Percentiles rank a stretch among this genome's conserved stretches.
Conservation (phyloP, 805 yeast genomes). For the Cyberlindnera japonica region DNA sequence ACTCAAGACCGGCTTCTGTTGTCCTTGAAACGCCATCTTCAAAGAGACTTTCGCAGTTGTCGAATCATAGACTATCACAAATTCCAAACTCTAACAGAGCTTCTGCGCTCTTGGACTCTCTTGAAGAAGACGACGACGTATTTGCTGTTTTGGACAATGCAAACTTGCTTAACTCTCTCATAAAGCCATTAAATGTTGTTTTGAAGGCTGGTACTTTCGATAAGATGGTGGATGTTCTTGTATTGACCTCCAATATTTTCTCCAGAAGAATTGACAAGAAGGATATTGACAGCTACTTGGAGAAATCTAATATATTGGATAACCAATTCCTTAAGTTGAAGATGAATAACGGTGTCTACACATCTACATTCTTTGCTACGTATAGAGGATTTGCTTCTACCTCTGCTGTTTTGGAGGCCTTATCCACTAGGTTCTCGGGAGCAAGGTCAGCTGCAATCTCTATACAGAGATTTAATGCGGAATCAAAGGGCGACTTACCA, state of each 20-base stretch:
- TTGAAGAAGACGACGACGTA: constrained; percentile 28
- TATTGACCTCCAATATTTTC: constrained; percentile 64
- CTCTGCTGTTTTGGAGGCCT: constrained; percentile 44
- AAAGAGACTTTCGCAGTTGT: constrained; percentile 37
- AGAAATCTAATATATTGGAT: constrained; percentile 32
- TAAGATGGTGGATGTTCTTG: constrained; percentile 73
- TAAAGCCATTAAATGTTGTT: constrained; percentile 40
- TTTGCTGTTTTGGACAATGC: constrained; percentile 32
- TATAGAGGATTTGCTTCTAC: constrained; percentile 67
- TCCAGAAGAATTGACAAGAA: constrained; percentile 38
- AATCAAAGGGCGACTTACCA: constrained; percentile 39
- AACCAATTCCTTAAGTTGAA: constrained; percentile 42
- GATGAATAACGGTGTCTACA: constrained; percentile 62
- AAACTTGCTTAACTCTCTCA: constrained; percentile 22
- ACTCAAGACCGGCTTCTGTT: constrained; percentile 43
- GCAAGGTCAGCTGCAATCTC: constrained; percentile 60
- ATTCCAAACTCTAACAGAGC: constrained; percentile 10
- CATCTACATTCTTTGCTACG: constrained; percentile 66
- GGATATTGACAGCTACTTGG: constrained; percentile 40
- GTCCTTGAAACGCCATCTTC: constrained; percentile 44
- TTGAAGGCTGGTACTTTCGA: constrained; percentile 71
- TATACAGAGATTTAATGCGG: constrained; percentile 34
- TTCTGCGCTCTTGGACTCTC: constrained; percentile 4
- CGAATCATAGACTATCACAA: constrained; percentile 27
- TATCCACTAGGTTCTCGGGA: constrained; percentile 54